Evolutionary conservation across 192 early-diverging fungal species (phyloP), one percentile per base, ranked within the genome.

Genomic region (Jimgerdemannia lactiflua): DNA sequence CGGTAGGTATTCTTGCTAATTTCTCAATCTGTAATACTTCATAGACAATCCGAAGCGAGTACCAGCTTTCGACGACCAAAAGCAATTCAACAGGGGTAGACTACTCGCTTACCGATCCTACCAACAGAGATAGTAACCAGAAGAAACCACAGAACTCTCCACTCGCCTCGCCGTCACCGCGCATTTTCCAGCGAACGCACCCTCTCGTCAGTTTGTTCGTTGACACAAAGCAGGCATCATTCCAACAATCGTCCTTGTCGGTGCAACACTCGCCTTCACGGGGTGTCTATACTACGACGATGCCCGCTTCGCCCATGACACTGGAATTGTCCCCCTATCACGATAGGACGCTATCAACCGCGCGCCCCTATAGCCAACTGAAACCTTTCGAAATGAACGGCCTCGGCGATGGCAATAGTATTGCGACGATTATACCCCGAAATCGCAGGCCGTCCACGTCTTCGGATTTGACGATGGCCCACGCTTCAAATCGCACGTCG

Each of bases 151-250:
- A 70, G n/a, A 66, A 75, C 29, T 40, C 65, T 63, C 44, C 65
- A 72, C 71, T 64, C 70, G 64, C 40, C 49, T 75, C 71, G 67
- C 70, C 41, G 49, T 64, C 42, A 18, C 18, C 20, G 29, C 75
- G 75, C 14, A 70, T 71, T 44, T 77, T 67, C 42, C 73, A 75
- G 40, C 74, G 77, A 9, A 74, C 79, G 11, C 69, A 72, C 42
- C 81, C 81, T 1, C 77, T 82, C 4, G 74, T 78, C 4, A 74
- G 81, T 2, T 20, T 82, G 41, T 82, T 82, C 73, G 71, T 67
- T 64, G 75, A 70, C 40, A 44, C 39, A 4, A 43, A 43, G 29
- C 43, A 14, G 40, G 41, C 65, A 18, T 43, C 73, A n/a, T 39
- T 42, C 18, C 19, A 39, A 29, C 29, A 29, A 29, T 29, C 29